These are phyloP conservation scores for Calonectria crousiana DNA, from an alignment of 2,329 filamentous ascomycete genomes.

Conservation along the genomic window DNA sequence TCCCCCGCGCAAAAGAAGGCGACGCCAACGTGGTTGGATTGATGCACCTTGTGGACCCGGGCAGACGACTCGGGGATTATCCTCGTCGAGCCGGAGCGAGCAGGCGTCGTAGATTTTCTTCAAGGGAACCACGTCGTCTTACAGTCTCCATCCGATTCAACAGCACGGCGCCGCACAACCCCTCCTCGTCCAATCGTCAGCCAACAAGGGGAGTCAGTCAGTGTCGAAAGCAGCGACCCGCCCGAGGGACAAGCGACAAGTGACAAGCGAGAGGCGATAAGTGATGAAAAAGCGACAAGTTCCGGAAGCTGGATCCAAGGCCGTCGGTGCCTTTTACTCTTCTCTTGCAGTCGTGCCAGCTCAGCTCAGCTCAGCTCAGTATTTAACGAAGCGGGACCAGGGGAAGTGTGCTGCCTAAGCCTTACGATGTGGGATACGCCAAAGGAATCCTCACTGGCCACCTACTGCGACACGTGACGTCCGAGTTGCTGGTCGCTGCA, in stretches of 20 bases:
- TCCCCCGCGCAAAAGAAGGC: slow-evolving; percentile 36
- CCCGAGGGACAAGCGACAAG: not conserved
- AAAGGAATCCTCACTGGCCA: slow-evolving; percentile 14
- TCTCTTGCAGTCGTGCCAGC: slow-evolving; percentile 33
- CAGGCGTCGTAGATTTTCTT: not conserved
- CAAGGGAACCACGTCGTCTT: slow-evolving; percentile 12
- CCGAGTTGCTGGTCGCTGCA: not conserved
- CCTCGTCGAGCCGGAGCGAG: slow-evolving; percentile 11
- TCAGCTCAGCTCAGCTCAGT: slow-evolving; percentile 32
- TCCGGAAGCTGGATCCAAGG: not conserved
- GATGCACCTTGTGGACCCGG: slow-evolving; percentile 21
- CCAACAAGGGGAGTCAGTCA: slow-evolving; percentile 4
- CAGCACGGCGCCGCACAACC: slow-evolving; percentile 1
- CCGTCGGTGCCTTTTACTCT: slow-evolving; percentile 1
- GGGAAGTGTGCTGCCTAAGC: slow-evolving; percentile 43
- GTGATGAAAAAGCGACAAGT: not conserved
- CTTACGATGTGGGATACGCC: slow-evolving; percentile 30
- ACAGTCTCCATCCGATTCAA: slow-evolving; percentile 23
- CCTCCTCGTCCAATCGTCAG: slow-evolving; percentile 22
- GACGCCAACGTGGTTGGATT: slow-evolving; percentile 22
- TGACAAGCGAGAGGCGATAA: not conserved
- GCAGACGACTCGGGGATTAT: not conserved
- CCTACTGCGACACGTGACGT: slow-evolving; percentile 34
- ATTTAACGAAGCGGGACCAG: slow-evolving; percentile 31
- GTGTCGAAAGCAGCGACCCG: not conserved